phyloP scores from a whole-genome alignment of 345 rosid genomes.

The Trapa bicornis region DNA sequence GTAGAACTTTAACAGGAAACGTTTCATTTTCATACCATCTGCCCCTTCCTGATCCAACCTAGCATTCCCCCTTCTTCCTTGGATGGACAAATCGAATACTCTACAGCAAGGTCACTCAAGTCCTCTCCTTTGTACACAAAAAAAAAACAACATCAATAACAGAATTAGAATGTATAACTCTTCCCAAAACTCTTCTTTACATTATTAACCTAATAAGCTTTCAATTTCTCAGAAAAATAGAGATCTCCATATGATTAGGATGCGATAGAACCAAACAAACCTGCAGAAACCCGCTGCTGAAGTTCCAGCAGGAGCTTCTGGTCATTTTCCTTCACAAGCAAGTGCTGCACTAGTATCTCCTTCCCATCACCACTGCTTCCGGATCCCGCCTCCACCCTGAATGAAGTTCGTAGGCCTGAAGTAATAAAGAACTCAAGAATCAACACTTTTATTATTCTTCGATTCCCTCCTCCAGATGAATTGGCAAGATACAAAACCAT shows the following conservation, averaged over 20 bases:
- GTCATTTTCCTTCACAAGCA: constrained; percentile 72
- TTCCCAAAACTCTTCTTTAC: background rate
- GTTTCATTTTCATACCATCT: constrained; percentile 43
- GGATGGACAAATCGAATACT: constrained; percentile 77
- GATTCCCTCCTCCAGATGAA: background rate
- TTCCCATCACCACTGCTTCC: constrained; percentile 33
- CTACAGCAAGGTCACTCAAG: constrained; percentile 76
- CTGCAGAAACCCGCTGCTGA: constrained; percentile 42
- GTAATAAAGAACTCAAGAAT: background rate
- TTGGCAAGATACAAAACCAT: background rate
- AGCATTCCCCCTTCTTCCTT: constrained; percentile 80
- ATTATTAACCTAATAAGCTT: background rate
- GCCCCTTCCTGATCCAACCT: constrained; percentile 84
- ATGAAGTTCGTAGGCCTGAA: constrained; percentile 35
- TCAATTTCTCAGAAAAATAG: background rate
- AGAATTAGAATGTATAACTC: background rate
- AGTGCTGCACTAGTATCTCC: constrained; percentile 75
- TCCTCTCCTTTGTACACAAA: constrained; percentile 60
- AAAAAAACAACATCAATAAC: constrained; percentile 2
- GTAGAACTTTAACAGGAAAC: background rate
- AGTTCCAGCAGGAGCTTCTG: constrained; percentile 45
- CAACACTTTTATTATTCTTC: background rate
- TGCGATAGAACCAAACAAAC: constrained; percentile 16
- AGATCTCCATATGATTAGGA: background rate
- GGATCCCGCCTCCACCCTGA: constrained; percentile 29